Percentiles rank a stretch among this genome's conserved stretches.
phyloP scores from a whole-genome alignment of 2,329 filamentous ascomycete species.

The Penicillium hordei region DNA sequence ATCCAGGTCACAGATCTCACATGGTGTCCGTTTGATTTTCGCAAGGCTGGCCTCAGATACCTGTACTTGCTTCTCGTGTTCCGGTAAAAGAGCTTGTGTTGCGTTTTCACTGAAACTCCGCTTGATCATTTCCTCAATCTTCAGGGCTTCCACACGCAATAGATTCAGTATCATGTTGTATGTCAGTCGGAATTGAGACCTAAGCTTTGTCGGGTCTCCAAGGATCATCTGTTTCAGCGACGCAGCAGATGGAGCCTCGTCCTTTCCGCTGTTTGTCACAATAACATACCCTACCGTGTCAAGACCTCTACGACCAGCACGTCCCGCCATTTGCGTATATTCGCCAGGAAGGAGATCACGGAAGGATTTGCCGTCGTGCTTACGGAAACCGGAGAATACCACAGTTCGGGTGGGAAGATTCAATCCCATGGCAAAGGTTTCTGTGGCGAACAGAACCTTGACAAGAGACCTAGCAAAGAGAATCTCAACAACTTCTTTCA shows the following conservation, averaged over 20 bases:
- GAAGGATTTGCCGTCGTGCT: constrained; percentile 91
- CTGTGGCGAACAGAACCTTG: constrained; percentile 95
- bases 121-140: constrained; percentile 99
- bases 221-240: constrained; percentile 92
- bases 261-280: constrained; percentile 75
- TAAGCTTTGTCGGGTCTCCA: constrained; percentile 89
- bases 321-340: constrained; percentile 97
- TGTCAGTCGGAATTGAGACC: constrained; percentile 93
- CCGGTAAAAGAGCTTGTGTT: constrained; percentile 87
- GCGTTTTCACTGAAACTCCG: constrained; percentile 98
- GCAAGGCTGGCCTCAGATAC: constrained; percentile 86
- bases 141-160: constrained; percentile 88
- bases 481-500: constrained; percentile 97
- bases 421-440: constrained; percentile 97
- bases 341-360: constrained; percentile 89
- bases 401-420: constrained; percentile 95
- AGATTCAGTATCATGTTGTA: constrained; percentile 99
- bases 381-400: constrained; percentile 94
- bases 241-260: constrained; percentile 82
- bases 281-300: constrained; percentile 94
- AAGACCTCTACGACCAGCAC: constrained; percentile 87
- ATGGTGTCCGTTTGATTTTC: constrained; percentile 84
- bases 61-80: constrained; percentile 93
- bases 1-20: constrained; percentile 75
- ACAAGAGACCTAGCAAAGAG: constrained; percentile 92